Evolutionary conservation across 345 rosid species (phyloP), one percentile per base, ranked within the genome.

Genomic region (Murraya paniculata): DNA sequence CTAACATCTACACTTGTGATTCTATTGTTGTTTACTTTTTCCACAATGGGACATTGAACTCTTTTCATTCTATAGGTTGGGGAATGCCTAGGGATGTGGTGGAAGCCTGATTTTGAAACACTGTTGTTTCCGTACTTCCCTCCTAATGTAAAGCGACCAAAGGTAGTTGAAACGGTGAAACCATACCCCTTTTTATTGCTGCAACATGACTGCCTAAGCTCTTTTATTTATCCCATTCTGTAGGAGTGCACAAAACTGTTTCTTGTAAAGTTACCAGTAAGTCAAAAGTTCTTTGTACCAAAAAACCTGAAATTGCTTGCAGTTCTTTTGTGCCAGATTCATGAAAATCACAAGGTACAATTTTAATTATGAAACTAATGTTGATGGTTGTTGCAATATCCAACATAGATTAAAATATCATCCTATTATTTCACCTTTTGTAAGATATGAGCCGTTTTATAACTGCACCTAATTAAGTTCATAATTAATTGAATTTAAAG

Each of bases 31-130:
- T 56, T n/a, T 57, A 39, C 66, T 78, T 9, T 39, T 71, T 70
- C 11, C 33, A 45, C 36, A 25, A 65, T 18, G 5, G 53, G 75
- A 77, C 68, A 60, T 72, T 58, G 68, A 18, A 64, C 31, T 9
- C 28, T 64, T 73, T 56, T 64, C 18, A 45, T 53, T 22, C 16
- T 81, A 16, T 55, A 95, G 98, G 85, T 92, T 22, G 90, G 88
- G 70, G 98, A 91, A 81, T 93, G 97, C 77, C 88, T 93, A 68
- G 98, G 97, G 7, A 89, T 84, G 89, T 93, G 97, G 97, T 91
- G 99, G 99, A 89, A 90, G 84, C 83, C 93, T 31, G 94, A 91
- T 78, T 93, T 93, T 71, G 97, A 93, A 84, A 82, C 91, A 11
- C 53, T 86, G 78, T 56, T 82, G 76, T 87, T 81, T 82, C 98